Evolutionary conservation across 331 rosid species (phyloP).

Genomic region (Rosa hybrid): DNA sequence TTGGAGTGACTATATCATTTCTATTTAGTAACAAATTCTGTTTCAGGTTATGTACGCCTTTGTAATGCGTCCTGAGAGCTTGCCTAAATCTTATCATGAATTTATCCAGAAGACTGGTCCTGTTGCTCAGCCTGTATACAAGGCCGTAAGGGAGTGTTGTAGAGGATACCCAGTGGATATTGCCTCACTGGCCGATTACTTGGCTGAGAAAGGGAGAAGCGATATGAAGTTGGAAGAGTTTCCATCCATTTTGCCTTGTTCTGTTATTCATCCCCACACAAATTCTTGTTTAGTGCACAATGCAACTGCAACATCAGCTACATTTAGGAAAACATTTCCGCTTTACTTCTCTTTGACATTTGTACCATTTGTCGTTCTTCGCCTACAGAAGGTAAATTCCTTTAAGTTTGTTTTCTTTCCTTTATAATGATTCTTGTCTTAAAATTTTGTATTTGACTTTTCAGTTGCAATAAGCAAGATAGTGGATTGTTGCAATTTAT

Average conservation of each 20-base stretch:
- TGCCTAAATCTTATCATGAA: slow-evolving; percentile 88
- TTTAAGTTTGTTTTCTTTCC: background rate
- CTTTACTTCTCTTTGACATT: slow-evolving; percentile 96
- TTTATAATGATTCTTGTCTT: background rate
- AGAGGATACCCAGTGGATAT: slow-evolving; percentile 77
- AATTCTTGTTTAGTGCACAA: slow-evolving; percentile 79
- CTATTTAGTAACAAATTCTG: background rate
- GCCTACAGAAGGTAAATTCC: slow-evolving; percentile 76
- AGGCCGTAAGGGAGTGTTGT: slow-evolving; percentile 89
- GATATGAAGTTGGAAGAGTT: slow-evolving; percentile 70
- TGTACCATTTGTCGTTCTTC: slow-evolving; percentile 94
- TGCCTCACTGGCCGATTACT: slow-evolving; percentile 67
- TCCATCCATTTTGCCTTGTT: slow-evolving; percentile 83
- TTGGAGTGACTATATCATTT: background rate
- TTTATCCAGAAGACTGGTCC: slow-evolving; percentile 97
- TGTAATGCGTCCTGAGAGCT: slow-evolving; percentile 97
- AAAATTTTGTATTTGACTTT: background rate
- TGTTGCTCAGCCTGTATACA: slow-evolving; percentile 88
- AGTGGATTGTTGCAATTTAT: background rate
- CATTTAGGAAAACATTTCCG: slow-evolving; percentile 93
- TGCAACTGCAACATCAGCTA: slow-evolving; percentile 73
- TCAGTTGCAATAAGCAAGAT: background rate
- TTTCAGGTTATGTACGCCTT: slow-evolving; percentile 93
- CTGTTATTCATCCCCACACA: slow-evolving; percentile 77
- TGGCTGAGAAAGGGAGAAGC: slow-evolving; percentile 53